These are phyloP conservation scores for Ganoderma lucidum DNA, from an alignment of 1,284 basidiomycete genomes.

Conservation along the genomic window DNA sequence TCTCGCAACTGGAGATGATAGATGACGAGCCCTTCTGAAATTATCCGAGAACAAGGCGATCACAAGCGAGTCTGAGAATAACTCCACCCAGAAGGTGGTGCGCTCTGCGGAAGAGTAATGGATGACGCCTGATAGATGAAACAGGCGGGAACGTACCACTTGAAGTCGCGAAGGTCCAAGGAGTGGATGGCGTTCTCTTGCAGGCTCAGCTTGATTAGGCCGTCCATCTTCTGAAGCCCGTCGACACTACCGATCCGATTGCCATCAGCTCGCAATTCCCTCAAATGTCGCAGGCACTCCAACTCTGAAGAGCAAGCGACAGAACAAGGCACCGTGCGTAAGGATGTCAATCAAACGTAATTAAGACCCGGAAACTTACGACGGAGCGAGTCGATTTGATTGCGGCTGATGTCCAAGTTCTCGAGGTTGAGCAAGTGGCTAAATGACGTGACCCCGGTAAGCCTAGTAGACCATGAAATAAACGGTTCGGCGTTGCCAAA, in stretches of 20 bases:
- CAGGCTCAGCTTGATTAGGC: conserved; percentile 85
- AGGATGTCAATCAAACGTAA: conserved; percentile 14
- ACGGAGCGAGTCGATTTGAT: conserved; percentile 86
- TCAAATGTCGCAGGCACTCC: conserved; percentile 84
- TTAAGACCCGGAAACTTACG: conserved; percentile 62
- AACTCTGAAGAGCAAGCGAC: conserved; percentile 62
- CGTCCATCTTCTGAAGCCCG: conserved; percentile 82
- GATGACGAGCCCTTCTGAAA: conserved; percentile 17
- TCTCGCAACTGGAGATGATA: conserved; percentile 36
- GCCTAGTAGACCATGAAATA: conserved; percentile 45
- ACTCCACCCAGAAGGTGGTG: neutral
- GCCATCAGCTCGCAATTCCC: conserved; percentile 88
- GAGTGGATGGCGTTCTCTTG: conserved; percentile 78
- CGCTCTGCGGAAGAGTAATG: neutral
- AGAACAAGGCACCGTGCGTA: conserved; percentile 9
- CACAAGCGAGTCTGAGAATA: neutral
- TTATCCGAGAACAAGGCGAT: neutral
- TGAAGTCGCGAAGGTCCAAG: conserved; percentile 68
- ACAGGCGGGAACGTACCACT: conserved; percentile 67
- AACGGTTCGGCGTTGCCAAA: neutral
- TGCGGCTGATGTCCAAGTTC: conserved; percentile 90
- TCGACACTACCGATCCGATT: conserved; percentile 84
- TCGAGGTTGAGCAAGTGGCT: conserved; percentile 88
- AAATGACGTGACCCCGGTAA: conserved; percentile 91
- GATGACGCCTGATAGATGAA: neutral